phyloP scores from a whole-genome alignment of 805 yeast species.

The Candida nonsorbophila region DNA sequence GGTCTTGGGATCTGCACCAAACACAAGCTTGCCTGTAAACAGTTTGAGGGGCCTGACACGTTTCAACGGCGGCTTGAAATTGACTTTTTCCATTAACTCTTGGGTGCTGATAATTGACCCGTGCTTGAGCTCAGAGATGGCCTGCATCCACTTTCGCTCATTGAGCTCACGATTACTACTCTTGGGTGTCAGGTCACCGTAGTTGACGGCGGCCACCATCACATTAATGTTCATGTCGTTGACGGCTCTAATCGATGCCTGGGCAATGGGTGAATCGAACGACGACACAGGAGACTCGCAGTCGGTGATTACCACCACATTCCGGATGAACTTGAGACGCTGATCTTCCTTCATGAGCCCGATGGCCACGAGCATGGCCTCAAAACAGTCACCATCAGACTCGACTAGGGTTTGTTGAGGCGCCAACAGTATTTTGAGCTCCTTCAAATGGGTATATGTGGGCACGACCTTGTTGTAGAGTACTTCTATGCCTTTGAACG shows the following conservation, averaged over 20 bases:
- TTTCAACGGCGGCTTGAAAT: constrained; percentile 21
- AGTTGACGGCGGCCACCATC: constrained; percentile 11
- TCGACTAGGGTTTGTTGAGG: constrained; percentile 4
- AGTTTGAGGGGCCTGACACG: constrained; percentile 42
- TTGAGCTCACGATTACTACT: constrained; percentile 5
- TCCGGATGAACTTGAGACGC: constrained; percentile 27
- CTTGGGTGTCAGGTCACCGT: constrained; percentile 1
- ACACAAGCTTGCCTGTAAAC: constrained; percentile 44
- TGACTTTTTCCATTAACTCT: constrained; percentile 12
- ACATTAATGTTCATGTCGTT: constrained; percentile 12
- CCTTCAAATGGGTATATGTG: constrained; percentile 12
- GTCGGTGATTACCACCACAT: constrained; percentile 30
- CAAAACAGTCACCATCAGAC: constrained; percentile 16
- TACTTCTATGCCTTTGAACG: constrained; percentile 14
- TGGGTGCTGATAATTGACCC: constrained; percentile 8
- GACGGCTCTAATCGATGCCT: constrained; percentile 8
- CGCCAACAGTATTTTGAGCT: constrained; percentile 3
- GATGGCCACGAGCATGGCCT: constrained; percentile 31
- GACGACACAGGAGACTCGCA: constrained; percentile 10
- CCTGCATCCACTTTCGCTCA: constrained; percentile 7
- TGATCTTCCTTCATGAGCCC: constrained; percentile 23
- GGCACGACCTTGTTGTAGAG: constrained; percentile 15
- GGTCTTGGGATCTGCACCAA: constrained; percentile 36
- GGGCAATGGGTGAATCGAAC: constrained; percentile 10
- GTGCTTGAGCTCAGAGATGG: constrained; percentile 5